Evolutionary conservation across 2,329 filamentous ascomycete species (phyloP).

Genomic region (Conoideocrella luteorostrata): DNA sequence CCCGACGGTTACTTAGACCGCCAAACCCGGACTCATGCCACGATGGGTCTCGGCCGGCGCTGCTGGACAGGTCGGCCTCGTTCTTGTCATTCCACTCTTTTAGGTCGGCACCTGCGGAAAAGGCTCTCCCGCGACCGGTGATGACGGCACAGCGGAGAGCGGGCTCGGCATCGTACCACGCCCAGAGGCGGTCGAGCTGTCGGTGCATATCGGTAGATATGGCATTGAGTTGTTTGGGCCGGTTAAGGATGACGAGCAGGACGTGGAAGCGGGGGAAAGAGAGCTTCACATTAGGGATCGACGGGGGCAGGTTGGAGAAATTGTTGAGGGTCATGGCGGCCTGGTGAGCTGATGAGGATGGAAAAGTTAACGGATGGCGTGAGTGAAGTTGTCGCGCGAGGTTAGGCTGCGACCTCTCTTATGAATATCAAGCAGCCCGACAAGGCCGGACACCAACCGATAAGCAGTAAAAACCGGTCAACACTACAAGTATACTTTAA

Average conservation of each 20-base stretch:
- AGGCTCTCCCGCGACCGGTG: conserved; percentile 57
- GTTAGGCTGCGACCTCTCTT: neutral
- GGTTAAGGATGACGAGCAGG: conserved; percentile 51
- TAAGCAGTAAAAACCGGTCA: too few species aligned
- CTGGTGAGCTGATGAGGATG: neutral
- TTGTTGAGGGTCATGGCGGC: conserved; percentile 13
- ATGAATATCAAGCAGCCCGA: too few species aligned
- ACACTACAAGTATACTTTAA: too few species aligned
- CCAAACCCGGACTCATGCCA: conserved; percentile 51
- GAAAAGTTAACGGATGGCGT: neutral
- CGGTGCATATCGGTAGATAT: conserved; percentile 43
- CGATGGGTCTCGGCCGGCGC: conserved; percentile 11
- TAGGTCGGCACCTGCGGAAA: conserved; percentile 63
- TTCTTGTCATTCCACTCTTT: conserved; percentile 54
- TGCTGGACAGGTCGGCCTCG: conserved; percentile 12
- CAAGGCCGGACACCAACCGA: too few species aligned
- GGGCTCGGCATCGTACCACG: conserved; percentile 58
- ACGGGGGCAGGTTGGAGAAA: conserved; percentile 31
- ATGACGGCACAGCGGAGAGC: conserved; percentile 55
- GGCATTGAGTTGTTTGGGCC: conserved; percentile 52
- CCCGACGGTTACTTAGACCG: conserved; percentile 57
- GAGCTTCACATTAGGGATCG: conserved; percentile 34
- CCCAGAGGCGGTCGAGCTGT: conserved; percentile 43
- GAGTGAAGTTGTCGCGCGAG: conserved; percentile 6
- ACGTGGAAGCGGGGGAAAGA: conserved; percentile 16